A percentile compares a stretch with the other conserved stretches of the same genome.
Conservation (phyloP, 2,329 filamentous ascomycete genomes). For the Pseudodiploospora longispora region DNA sequence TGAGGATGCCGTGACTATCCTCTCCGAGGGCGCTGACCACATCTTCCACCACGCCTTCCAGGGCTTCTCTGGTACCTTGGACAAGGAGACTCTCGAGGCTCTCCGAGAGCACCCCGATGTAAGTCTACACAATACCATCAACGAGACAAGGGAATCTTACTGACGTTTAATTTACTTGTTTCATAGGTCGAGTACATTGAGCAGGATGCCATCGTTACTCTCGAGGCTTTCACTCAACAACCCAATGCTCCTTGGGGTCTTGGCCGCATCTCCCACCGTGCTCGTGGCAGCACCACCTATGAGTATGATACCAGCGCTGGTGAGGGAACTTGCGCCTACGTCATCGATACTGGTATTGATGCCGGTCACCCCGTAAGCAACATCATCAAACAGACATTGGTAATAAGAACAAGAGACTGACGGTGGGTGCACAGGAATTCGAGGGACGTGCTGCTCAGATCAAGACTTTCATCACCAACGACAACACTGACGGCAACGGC, state of each 20-base stretch:
- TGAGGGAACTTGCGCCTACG: slow-evolving; percentile 33
- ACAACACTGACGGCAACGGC: slow-evolving; percentile 25
- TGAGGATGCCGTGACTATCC: slow-evolving; percentile 9
- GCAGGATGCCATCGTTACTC: slow-evolving; percentile 24
- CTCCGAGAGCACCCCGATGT: slow-evolving; percentile 17
- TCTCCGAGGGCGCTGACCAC: slow-evolving; percentile 15
- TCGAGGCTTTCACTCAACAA: slow-evolving; percentile 12
- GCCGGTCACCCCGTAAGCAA: slow-evolving; percentile 26
- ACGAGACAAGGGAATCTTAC: background rate
- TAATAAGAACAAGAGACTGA: background rate
- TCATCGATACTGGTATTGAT: slow-evolving; percentile 39
- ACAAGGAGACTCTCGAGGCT: slow-evolving; percentile 11
- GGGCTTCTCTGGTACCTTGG: slow-evolving; percentile 18
- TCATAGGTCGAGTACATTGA: slow-evolving; percentile 27
- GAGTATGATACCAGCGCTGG: slow-evolving; percentile 33
- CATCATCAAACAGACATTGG: too few species aligned
- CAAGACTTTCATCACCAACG: slow-evolving; percentile 18
- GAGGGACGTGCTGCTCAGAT: slow-evolving; percentile 25
- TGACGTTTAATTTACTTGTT: background rate
- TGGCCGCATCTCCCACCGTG: slow-evolving; percentile 26
- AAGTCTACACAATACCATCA: slow-evolving; percentile 3
- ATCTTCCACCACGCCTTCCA: slow-evolving; percentile 15
- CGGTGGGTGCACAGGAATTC: slow-evolving; percentile 18
- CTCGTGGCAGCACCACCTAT: slow-evolving; percentile 23
- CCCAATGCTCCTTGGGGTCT: slow-evolving; percentile 21